Evolutionary conservation across 2,329 filamentous ascomycete genomes (phyloP).

Genomic region (Waltergamsia citrina): DNA sequence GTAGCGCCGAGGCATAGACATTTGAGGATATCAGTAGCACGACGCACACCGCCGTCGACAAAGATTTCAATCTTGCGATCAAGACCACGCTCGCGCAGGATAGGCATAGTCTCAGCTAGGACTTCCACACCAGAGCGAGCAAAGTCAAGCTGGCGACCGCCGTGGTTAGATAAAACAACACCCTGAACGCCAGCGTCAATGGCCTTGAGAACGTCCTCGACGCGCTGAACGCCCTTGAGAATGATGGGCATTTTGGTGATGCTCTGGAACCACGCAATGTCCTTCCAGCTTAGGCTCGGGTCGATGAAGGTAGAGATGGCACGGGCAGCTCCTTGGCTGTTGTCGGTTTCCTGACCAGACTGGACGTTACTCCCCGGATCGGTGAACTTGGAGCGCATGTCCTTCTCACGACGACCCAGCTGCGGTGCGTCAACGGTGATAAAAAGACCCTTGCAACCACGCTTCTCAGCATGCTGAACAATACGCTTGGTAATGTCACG

Average conservation of each 20-base stretch:
- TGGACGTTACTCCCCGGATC: constrained; percentile 82
- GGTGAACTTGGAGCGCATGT: constrained; percentile 89
- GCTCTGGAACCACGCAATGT: constrained; percentile 84
- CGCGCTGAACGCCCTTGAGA: constrained; percentile 91
- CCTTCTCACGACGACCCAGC: constrained; percentile 89
- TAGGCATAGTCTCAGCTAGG: constrained; percentile 86
- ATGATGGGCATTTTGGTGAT: constrained; percentile 94
- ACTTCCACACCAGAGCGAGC: constrained; percentile 84
- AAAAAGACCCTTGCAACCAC: constrained; percentile 92
- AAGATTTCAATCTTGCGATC: constrained; percentile 77
- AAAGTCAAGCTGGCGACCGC: constrained; percentile 87
- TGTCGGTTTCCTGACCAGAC: constrained; percentile 65
- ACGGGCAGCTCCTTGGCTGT: constrained; percentile 81
- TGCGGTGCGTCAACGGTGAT: constrained; percentile 98
- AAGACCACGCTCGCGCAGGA: constrained; percentile 63
- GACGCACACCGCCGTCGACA: constrained; percentile 82
- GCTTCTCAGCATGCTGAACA: constrained; percentile 79
- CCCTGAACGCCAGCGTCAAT: constrained; percentile 74
- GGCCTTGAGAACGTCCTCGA: constrained; percentile 89
- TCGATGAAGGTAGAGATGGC: constrained; percentile 98
- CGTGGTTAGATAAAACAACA: constrained; percentile 93
- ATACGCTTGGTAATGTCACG: constrained; percentile 83
- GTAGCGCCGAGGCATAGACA: constrained; percentile 85
- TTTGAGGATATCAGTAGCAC: constrained; percentile 92
- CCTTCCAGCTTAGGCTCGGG: constrained; percentile 84